These are phyloP conservation scores for Knoxdaviesia capensis DNA, from an alignment of 2,329 filamentous ascomycete species.

Conservation along the genomic window DNA sequence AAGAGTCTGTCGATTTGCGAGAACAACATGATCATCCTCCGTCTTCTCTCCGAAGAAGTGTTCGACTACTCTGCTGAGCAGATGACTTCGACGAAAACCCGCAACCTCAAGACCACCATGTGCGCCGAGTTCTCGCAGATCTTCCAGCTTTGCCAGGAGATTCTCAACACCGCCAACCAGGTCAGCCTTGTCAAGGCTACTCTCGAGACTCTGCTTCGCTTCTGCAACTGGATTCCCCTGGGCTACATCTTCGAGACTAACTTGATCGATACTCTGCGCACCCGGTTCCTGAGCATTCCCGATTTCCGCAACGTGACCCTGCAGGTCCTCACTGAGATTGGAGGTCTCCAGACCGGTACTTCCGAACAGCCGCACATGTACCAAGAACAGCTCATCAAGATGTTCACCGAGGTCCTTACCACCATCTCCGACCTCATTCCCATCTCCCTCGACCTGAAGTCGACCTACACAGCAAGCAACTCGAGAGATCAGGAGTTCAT, in stretches of 20 bases:
- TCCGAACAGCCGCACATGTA: conserved; percentile 51
- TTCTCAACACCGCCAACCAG: conserved; percentile 76
- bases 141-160: conserved; percentile 92
- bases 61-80: conserved; percentile 98
- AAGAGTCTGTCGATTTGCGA: conserved; percentile 94
- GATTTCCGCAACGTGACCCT: conserved; percentile 95
- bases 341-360: conserved; percentile 67
- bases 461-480: conserved; percentile 80
- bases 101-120: conserved; percentile 96
- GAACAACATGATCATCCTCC: conserved; percentile 98
- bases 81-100: conserved; percentile 96
- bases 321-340: conserved; percentile 94
- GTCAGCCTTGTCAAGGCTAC: conserved; percentile 88
- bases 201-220: conserved; percentile 81
- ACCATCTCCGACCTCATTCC: conserved; percentile 90
- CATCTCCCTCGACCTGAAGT: conserved; percentile 71
- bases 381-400: conserved; percentile 87
- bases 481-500: conserved; percentile 92
- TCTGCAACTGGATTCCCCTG: conserved; percentile 97
- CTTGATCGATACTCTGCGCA: conserved; percentile 84
- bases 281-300: conserved; percentile 76
- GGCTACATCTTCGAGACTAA: conserved; percentile 98
- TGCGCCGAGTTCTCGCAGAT: conserved; percentile 97
- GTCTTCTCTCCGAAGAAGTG: conserved; percentile 89
- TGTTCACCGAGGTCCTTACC: conserved; percentile 94